Evolutionary conservation across 2,329 filamentous ascomycete genomes (phyloP), one percentile per base, ranked within the genome.

Genomic region (Sporothrix globosa): DNA sequence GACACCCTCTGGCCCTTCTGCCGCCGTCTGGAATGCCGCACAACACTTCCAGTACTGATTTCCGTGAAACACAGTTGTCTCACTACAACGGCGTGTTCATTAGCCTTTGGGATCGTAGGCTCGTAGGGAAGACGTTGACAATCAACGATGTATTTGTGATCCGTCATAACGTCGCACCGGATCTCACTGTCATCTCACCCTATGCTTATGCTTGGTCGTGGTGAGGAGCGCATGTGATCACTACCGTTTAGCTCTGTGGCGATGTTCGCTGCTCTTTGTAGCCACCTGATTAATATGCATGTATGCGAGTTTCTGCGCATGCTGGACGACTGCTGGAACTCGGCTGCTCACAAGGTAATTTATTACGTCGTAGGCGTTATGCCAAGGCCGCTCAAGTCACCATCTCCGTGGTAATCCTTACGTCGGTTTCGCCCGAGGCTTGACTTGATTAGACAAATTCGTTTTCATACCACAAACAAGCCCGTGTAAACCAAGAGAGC

Each of bases 341-440:
- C 65, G 65, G 65, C 65, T 41, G 34, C 53, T 46, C 17, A 65
- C 6, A 58, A 13, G 53, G n/a, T 10, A 21, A 27, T 34, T 9
- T 34, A 34, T 34, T 34, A 34, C 34, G 34, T 34, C 21, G 50
- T 21, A 3, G 52, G 52, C 21, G 11, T 2, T 54, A 10, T 27
- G 53, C 53, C 27, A 58, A 58, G 54, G 54, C 27, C 54, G 54
- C 21, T 39, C 30, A 58, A 58, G 30, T 58, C 30, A 58, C 54
- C 58, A 27, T 19, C 58, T 3, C 39, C 17, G 2, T 41, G 34
- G 21, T 10, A 34, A 4, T 44, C 58, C 11, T 14, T 7, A n/a
- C 19, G 19, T 13, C 7, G 19, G 34, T 60, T 60, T 60, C 27
- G 67, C 54, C 67, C 67, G 67, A 69, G 67, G 67, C 67, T 68